Evolutionary conservation across 108 stramenopile species (phyloP).

Genomic region (Stephanodiscus minutulus): DNA sequence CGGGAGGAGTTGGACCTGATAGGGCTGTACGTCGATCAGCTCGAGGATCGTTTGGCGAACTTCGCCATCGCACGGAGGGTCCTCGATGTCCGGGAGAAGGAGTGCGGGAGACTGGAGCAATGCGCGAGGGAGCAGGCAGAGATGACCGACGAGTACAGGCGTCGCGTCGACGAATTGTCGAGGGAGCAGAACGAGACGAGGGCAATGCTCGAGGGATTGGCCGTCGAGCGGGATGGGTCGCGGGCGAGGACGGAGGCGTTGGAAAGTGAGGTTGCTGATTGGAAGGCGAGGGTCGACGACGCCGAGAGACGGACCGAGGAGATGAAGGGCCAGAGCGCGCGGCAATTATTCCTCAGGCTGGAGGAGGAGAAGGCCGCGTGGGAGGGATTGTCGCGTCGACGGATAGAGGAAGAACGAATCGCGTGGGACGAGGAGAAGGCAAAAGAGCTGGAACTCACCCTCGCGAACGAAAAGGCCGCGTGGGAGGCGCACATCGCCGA

Average conservation of each 20-base stretch:
- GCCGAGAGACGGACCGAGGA: constrained; percentile 36
- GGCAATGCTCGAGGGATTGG: constrained; percentile 66
- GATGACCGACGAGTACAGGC: constrained; percentile 42
- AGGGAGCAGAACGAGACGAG: constrained; percentile 66
- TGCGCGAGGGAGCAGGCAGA: constrained; percentile 36
- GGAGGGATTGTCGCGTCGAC: constrained; percentile 5
- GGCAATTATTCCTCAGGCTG: constrained; percentile 40
- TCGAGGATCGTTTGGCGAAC: constrained; percentile 73
- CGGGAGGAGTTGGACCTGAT: constrained; percentile 70
- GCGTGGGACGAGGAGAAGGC: constrained; percentile 20
- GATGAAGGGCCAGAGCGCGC: constrained; percentile 39
- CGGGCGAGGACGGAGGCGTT: constrained; percentile 60
- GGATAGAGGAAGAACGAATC: constrained; percentile 30
- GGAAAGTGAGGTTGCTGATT: constrained; percentile 45
- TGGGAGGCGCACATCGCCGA: constrained; percentile 24
- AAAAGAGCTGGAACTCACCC: constrained; percentile 17
- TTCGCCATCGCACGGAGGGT: constrained; percentile 78
- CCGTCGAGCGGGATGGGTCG: constrained; percentile 52
- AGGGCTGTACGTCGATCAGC: constrained; percentile 73
- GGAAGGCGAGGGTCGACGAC: constrained; percentile 46
- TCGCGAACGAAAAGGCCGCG: constrained; percentile 21
- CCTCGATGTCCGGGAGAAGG: constrained; percentile 68
- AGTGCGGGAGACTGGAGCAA: constrained; percentile 60
- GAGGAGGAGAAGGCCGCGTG: constrained; percentile 38
- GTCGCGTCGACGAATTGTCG: constrained; percentile 38